These are phyloP conservation scores for Lumnitzera racemosa DNA, from an alignment of 345 rosid species.

Conservation along the genomic window DNA sequence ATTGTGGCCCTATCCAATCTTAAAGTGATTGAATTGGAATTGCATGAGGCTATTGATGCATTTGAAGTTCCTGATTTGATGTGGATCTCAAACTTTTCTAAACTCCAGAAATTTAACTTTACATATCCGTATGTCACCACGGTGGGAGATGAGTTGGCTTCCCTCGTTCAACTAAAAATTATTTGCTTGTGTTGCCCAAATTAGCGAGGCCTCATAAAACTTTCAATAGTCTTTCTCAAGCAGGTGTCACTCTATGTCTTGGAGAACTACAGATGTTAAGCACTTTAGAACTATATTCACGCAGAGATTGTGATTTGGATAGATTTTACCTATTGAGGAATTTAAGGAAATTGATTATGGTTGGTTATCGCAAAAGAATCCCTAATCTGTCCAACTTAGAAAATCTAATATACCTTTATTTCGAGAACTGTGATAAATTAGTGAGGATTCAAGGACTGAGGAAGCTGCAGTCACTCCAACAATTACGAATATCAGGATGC, in stretches of 20 bases:
- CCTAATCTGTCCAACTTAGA: conserved; percentile 1
- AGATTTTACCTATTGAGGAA: not conserved
- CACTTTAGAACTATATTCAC: not conserved
- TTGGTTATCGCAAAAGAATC: not conserved
- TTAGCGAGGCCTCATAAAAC: no score
- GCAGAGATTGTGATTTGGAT: not conserved
- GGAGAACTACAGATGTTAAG: no score
- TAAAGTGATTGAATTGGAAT: not conserved
- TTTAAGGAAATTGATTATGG: not conserved
- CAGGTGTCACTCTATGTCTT: no score
- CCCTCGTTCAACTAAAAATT: no score
- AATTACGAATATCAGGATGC: not conserved
- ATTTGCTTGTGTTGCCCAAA: no score
- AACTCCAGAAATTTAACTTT: not conserved
- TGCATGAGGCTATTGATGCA: not conserved
- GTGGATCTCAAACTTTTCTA: not conserved
- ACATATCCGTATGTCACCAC: no score
- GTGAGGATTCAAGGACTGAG: conserved; percentile 4
- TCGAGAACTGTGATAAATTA: not conserved
- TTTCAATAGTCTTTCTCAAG: no score
- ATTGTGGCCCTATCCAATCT: not conserved
- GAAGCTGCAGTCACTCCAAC: not conserved
- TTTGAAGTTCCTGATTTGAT: not conserved
- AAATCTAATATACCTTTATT: not conserved
- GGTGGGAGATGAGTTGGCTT: no score